phyloP scores from a whole-genome alignment of 768 basidiomycete genomes.

The Auricularia auricula-judae region DNA sequence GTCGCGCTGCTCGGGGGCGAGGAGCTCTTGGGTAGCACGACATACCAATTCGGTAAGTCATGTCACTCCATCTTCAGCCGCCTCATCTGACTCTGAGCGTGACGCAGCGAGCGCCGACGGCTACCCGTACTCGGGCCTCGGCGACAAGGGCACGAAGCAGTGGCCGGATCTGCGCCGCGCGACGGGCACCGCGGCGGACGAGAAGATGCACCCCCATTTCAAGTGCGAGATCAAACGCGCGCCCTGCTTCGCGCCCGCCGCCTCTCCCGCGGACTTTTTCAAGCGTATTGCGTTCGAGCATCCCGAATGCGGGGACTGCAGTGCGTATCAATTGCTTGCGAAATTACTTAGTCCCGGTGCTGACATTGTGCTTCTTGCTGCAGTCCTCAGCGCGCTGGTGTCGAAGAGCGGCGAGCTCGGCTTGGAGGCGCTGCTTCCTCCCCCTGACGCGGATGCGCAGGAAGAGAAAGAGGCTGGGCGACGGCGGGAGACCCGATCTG shows the following conservation, averaged over 20 bases:
- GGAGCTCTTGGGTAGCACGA: not conserved
- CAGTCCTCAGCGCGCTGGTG: conserved; percentile 22
- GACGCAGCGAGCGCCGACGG: conserved; percentile 22
- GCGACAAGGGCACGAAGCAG: not conserved
- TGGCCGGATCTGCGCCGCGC: conserved; percentile 7
- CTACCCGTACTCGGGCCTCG: conserved; percentile 19
- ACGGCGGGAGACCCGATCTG: not conserved
- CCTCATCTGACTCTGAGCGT: not conserved
- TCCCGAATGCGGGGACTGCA: conserved; percentile 26
- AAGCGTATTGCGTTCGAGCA: conserved; percentile 22
- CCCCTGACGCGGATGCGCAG: conserved; percentile 8
- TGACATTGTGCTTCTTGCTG: not conserved
- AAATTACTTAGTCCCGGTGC: not conserved
- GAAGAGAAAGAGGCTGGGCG: not conserved
- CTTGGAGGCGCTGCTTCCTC: conserved; percentile 22
- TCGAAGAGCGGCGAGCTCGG: conserved; percentile 21
- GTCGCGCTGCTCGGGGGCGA: conserved; percentile 1
- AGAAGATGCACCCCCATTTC: not conserved
- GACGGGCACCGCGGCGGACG: not conserved
- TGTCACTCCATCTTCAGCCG: not conserved
- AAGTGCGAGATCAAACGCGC: conserved; percentile 11
- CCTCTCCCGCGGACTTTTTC: conserved; percentile 18
- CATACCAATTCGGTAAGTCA: conserved; percentile 7
- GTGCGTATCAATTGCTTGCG: not conserved
- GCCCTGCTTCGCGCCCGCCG: conserved; percentile 14